phyloP scores from a whole-genome alignment of 2,329 filamentous ascomycete species.

The Xylariaceae sp. region DNA sequence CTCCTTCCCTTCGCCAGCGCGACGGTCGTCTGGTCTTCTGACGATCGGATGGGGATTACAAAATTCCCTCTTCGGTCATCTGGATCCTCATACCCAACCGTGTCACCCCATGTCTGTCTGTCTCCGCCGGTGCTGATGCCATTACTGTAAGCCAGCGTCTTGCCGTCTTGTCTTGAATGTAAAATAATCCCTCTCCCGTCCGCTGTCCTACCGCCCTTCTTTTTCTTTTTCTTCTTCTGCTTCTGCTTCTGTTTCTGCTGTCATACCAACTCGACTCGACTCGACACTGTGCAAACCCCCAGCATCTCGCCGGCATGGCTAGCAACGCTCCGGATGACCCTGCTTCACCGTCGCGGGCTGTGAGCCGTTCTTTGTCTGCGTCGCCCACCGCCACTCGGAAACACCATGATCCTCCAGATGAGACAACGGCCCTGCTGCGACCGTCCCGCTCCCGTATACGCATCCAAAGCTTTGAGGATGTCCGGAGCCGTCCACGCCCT shows the following conservation, averaged over 20 bases:
- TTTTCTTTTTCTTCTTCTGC: neutral
- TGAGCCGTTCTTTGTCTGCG: conserved; percentile 20
- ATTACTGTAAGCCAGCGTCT: neutral
- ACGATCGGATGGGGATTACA: neutral
- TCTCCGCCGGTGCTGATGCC: neutral
- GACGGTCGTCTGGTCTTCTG: neutral
- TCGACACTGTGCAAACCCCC: neutral
- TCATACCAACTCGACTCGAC: no score
- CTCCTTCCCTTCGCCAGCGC: neutral
- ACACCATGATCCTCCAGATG: conserved; percentile 34
- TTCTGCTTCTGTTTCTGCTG: no score
- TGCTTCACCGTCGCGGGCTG: conserved; percentile 17
- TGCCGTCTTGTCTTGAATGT: neutral
- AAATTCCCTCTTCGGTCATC: neutral
- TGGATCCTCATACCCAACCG: neutral
- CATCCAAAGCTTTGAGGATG: conserved; percentile 33
- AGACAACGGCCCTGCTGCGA: conserved; percentile 41
- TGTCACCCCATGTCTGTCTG: neutral
- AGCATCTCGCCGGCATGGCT: conserved; percentile 16
- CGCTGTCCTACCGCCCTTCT: neutral
- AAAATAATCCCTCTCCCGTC: neutral
- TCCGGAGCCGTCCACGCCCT: conserved; percentile 23
- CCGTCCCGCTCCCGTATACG: conserved; percentile 40
- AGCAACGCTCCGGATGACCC: conserved; percentile 17
- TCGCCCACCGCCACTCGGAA: conserved; percentile 24